phyloP scores from a whole-genome alignment of 1,139 yeast genomes.

The Protomyces inouyei region DNA sequence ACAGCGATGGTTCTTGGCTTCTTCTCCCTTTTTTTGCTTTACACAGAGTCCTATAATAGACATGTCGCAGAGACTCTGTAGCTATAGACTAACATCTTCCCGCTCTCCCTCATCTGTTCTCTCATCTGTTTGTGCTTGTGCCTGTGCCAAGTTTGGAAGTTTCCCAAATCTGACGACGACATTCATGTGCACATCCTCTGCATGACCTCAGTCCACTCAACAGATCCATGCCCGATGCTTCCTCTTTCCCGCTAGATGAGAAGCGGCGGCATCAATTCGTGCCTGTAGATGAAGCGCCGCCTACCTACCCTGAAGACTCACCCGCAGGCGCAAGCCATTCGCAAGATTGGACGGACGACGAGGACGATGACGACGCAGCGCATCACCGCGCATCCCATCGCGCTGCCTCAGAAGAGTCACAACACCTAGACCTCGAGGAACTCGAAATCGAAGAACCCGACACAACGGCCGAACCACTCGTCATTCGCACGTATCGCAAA shows the following conservation, averaged over 20 bases:
- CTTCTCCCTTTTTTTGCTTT: background rate
- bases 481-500: slow-evolving; percentile 1
- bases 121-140: background rate
- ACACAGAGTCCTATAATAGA: background rate
- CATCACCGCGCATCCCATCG: slow-evolving; percentile 16
- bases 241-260: slow-evolving; percentile 15
- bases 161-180: no score
- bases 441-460: slow-evolving; percentile 13
- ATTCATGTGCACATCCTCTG: no score
- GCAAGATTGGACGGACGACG: background rate
- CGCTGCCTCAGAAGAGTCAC: slow-evolving; percentile 14
- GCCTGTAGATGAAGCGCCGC: slow-evolving; percentile 21
- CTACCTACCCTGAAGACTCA: slow-evolving; percentile 1
- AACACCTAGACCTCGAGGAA: slow-evolving; percentile 1
- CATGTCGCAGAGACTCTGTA: background rate
- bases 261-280: slow-evolving; percentile 24
- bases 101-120: background rate
- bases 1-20: background rate
- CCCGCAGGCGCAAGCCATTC: background rate
- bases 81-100: background rate
- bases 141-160: background rate
- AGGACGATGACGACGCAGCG: background rate
- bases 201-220: no score
- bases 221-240: background rate
- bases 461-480: slow-evolving; percentile 12